Percentiles rank a stretch among this genome's conserved stretches.
Evolutionary conservation across 176 grass and related monocot species (phyloP).

Genomic region (Aechmea fasciata): DNA sequence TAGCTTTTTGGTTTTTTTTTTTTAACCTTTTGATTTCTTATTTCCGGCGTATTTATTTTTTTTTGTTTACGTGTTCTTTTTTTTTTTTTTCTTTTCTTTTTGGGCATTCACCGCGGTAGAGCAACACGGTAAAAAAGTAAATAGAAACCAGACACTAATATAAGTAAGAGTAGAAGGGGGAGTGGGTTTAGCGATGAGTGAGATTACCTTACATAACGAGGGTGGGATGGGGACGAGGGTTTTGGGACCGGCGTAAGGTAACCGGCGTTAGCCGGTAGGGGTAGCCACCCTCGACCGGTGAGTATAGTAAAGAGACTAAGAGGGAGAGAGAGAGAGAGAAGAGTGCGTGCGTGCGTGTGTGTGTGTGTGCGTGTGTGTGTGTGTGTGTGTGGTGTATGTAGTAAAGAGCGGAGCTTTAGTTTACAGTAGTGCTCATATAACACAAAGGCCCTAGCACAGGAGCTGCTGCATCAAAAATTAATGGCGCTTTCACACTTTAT

Average conservation of each 20-base stretch:
- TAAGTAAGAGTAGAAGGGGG: neutral
- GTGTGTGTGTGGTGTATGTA: too few relatives aligned
- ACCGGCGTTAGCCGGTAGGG: conserved; percentile 14
- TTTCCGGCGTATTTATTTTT: neutral
- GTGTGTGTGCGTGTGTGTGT: too few relatives aligned
- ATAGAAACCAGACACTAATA: conserved; percentile 16
- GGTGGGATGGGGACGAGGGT: too few relatives aligned
- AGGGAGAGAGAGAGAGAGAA: conserved; percentile 9
- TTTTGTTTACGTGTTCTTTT: conserved; percentile 9
- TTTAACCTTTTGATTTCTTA: conserved; percentile 13
- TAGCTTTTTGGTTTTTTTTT: conserved; percentile 10
- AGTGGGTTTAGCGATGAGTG: neutral
- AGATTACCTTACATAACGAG: neutral
- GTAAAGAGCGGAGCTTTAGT: too few relatives aligned
- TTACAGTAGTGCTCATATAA: neutral
- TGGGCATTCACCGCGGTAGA: conserved; percentile 16
- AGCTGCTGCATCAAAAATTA: neutral
- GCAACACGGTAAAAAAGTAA: conserved; percentile 9
- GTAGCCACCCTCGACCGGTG: neutral
- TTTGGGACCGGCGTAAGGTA: too few relatives aligned
- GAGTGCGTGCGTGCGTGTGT: conserved; percentile 1
- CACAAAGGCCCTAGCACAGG: conserved; percentile 14
- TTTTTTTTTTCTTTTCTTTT: too few relatives aligned
- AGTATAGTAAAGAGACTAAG: neutral
- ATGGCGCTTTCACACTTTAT: too few relatives aligned